Conservation (phyloP, 208 protist genomes). For the Trypanosoma lewisi region DNA sequence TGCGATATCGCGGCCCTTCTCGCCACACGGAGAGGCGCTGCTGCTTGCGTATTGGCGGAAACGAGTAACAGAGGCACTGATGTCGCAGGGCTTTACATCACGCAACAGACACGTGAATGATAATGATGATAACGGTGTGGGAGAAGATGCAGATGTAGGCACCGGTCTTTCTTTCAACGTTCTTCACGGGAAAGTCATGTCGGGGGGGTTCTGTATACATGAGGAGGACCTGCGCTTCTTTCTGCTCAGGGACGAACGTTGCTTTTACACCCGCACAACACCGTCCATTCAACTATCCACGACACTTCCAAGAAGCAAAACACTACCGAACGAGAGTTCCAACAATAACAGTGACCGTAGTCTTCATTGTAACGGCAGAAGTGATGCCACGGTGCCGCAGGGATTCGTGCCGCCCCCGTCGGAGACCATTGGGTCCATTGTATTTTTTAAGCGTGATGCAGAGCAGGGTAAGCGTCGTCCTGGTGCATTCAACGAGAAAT, state of each 20-base stretch:
- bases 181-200: slow-evolving; percentile 10
- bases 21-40: slow-evolving; percentile 56
- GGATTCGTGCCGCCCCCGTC: neutral
- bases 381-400: neutral
- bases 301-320: neutral
- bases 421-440: slow-evolving; percentile 10
- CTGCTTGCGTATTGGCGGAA: slow-evolving; percentile 67
- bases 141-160: neutral
- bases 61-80: slow-evolving; percentile 24
- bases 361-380: neutral
- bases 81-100: neutral
- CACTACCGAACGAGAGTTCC: neutral
- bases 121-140: neutral
- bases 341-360: neutral
- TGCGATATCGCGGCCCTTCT: slow-evolving; percentile 65
- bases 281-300: neutral
- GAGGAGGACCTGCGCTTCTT: slow-evolving; percentile 41
- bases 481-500: slow-evolving; percentile 13
- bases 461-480: neutral
- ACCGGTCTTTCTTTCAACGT: neutral
- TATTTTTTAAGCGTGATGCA: slow-evolving; percentile 15
- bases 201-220: slow-evolving; percentile 29
- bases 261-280: slow-evolving; percentile 26
- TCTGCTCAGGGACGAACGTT: slow-evolving; percentile 24
- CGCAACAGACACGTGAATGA: neutral